Evolutionary conservation across 1,139 yeast species (phyloP).

Genomic region (Blastobotrys proliferans): DNA sequence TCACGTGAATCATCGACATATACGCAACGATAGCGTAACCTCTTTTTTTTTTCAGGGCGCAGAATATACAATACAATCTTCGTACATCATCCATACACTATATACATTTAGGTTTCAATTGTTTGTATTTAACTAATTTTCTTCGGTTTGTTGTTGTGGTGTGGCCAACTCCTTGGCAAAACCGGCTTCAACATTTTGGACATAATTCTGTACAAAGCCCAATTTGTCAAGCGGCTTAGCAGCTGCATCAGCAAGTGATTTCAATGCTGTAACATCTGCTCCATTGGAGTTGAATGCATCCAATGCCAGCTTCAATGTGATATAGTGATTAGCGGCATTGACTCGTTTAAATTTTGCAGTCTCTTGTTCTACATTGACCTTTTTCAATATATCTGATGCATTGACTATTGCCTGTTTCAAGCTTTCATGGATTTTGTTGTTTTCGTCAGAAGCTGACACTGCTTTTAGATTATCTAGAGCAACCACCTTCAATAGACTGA

Average conservation of each 20-base stretch:
- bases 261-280: background rate
- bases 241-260: background rate
- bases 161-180: background rate
- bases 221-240: background rate
- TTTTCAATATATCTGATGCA: background rate
- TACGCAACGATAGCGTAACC: too few relatives aligned
- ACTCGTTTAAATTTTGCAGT: background rate
- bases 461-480: conserved; percentile 5
- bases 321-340: background rate
- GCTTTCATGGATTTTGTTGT: background rate
- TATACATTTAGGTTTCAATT: too few relatives aligned
- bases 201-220: conserved; percentile 1
- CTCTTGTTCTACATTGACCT: background rate
- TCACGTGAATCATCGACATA: too few relatives aligned
- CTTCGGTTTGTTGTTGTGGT: background rate
- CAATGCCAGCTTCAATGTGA: background rate
- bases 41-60: too few relatives aligned
- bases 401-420: background rate
- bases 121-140: too few relatives aligned
- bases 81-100: too few relatives aligned
- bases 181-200: background rate
- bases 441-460: background rate
- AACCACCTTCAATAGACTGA: conserved; percentile 10
- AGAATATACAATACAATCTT: too few relatives aligned
- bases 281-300: background rate